Conservation (phyloP, 192 early-diverging fungal genomes). For the Tieghemiomyces parasiticus region DNA sequence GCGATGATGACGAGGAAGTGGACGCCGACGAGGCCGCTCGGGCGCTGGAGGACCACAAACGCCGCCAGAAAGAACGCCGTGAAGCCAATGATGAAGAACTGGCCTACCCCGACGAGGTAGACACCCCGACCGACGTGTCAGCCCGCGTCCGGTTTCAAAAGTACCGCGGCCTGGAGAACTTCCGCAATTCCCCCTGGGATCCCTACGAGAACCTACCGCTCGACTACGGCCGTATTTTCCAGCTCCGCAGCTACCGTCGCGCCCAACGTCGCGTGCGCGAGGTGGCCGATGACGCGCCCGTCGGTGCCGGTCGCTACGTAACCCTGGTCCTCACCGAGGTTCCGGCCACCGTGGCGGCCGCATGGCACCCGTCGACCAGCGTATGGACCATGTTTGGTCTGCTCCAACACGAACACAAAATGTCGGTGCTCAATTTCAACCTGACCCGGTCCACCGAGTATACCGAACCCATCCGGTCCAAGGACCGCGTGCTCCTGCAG, state of each 20-base stretch:
- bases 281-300: slow-evolving; percentile 27
- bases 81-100: slow-evolving; percentile 43
- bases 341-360: slow-evolving; percentile 18
- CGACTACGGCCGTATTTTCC: slow-evolving; percentile 93
- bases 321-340: slow-evolving; percentile 57
- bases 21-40: slow-evolving; percentile 24
- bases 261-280: slow-evolving; percentile 63
- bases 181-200: slow-evolving; percentile 95
- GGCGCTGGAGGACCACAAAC: slow-evolving; percentile 28
- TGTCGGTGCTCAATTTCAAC: slow-evolving; percentile 71
- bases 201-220: slow-evolving; percentile 94
- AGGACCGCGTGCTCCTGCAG: slow-evolving; percentile 80
- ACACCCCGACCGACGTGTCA: slow-evolving; percentile 74
- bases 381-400: slow-evolving; percentile 50
- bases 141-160: slow-evolving; percentile 80
- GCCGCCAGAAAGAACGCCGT: slow-evolving; percentile 42
- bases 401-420: slow-evolving; percentile 88
- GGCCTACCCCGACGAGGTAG: slow-evolving; percentile 94
- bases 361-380: slow-evolving; percentile 15
- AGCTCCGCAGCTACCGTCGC: slow-evolving; percentile 77
- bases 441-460: slow-evolving; percentile 59
- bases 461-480: slow-evolving; percentile 71
- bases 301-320: slow-evolving; percentile 50
- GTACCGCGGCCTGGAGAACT: slow-evolving; percentile 89
- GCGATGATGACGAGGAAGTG: slow-evolving; percentile 7